phyloP scores from a whole-genome alignment of 164 flowering plant genomes.

The Dillenia suffruticosa region DNA sequence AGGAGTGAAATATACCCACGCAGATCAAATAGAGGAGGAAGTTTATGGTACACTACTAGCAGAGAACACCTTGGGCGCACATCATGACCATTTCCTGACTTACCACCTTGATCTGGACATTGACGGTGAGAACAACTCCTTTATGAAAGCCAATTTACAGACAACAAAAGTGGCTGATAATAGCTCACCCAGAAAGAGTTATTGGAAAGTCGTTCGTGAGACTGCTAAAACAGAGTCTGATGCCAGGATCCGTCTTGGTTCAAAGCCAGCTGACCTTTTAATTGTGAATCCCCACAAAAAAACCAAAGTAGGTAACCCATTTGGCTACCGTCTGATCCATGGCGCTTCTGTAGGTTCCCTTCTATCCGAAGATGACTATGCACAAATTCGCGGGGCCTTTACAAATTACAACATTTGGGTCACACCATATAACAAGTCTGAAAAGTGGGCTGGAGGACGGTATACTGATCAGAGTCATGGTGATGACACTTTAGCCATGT shows the following conservation, averaged over 20 bases:
- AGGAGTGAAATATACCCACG: constrained; percentile 34
- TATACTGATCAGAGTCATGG: constrained; percentile 63
- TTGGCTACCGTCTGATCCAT: constrained; percentile 52
- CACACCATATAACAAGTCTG: constrained; percentile 58
- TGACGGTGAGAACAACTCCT: constrained; percentile 56
- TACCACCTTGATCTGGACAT: constrained; percentile 72
- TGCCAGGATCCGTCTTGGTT: constrained; percentile 36
- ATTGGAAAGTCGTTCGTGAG: constrained; percentile 47
- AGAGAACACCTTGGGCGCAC: constrained; percentile 41
- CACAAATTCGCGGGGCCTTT: constrained; percentile 58
- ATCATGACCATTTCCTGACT: constrained; percentile 71
- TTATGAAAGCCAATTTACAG: constrained; percentile 39
- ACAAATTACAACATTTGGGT: constrained; percentile 66
- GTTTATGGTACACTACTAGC: constrained; percentile 49
- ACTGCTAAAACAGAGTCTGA: constrained; percentile 47
- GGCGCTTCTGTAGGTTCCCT: constrained; percentile 38
- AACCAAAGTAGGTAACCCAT: constrained; percentile 51
- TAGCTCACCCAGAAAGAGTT: constrained; percentile 58
- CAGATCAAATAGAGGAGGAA: constrained; percentile 32
- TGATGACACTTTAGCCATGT: constrained; percentile 52
- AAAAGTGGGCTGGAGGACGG: constrained; percentile 67
- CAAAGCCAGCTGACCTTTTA: constrained; percentile 34
- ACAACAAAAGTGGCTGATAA: constrained; percentile 12
- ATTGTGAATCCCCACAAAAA: constrained; percentile 55
- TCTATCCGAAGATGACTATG: constrained; percentile 58